These are phyloP conservation scores for Hamigera avellanea DNA, from an alignment of 495 filamentous ascomycete genomes.

Conservation along the genomic window DNA sequence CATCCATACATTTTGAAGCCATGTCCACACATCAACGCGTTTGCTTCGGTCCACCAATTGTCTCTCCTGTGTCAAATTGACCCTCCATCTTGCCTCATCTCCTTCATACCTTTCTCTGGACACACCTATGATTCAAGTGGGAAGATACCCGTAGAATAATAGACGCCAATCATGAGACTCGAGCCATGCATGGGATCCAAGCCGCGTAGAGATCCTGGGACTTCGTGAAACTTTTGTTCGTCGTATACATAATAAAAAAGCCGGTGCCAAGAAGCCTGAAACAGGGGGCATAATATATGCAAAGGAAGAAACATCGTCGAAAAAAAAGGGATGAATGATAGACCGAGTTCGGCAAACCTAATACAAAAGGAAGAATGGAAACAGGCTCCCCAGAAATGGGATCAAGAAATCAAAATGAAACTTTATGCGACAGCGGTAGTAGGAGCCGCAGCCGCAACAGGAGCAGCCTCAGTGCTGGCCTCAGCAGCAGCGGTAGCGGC, in stretches of 20 bases:
- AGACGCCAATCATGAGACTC: conserved; percentile 37
- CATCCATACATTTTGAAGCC: conserved; percentile 16
- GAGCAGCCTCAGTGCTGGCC: conserved; percentile 23
- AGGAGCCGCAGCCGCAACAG: conserved; percentile 35
- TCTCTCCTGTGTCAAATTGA: conserved; percentile 12
- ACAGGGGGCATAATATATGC: conserved; percentile 31
- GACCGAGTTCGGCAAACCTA: conserved; percentile 18
- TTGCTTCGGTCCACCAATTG: conserved; percentile 13
- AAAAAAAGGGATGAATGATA: conserved; percentile 15
- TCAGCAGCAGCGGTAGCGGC: conserved; percentile 22
- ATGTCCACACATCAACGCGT: conserved; percentile 11
- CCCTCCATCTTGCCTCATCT: conserved; percentile 16
- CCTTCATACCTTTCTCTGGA: conserved; percentile 12
- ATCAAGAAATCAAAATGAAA: conserved; percentile 9
- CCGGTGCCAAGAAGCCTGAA: conserved; percentile 13
- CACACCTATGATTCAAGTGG: conserved; percentile 16
- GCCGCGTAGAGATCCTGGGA: conserved; percentile 18
- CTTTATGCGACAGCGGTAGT: conserved; percentile 46
- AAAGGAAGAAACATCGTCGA: conserved; percentile 21
- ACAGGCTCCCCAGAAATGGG: conserved; percentile 11
- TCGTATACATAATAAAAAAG: conserved; percentile 31
- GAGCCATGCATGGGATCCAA: conserved; percentile 20
- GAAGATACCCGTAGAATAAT: conserved; percentile 27
- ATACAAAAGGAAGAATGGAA: conserved; percentile 22
- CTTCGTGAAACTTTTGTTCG: conserved; percentile 31